Evolutionary conservation across 768 basidiomycete genomes (phyloP).

Genomic region (Phaffia tasmanica): DNA sequence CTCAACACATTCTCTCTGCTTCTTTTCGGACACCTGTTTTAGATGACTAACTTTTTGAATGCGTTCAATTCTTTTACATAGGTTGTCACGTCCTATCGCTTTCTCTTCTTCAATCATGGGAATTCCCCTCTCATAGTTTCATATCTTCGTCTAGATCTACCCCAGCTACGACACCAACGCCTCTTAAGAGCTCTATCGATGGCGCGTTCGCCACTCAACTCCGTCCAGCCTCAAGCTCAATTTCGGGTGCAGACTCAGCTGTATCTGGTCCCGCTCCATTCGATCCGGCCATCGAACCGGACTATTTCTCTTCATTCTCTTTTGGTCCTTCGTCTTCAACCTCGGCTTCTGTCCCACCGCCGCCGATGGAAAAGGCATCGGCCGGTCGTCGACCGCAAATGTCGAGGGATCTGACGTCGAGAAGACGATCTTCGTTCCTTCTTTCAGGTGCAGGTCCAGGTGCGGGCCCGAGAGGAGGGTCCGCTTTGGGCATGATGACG

Average conservation of each 20-base stretch:
- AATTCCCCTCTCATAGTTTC: conserved; percentile 64
- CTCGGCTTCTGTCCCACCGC: neutral
- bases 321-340: neutral
- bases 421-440: conserved; percentile 33
- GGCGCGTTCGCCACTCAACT: neutral
- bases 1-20: neutral
- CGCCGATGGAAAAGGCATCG: conserved; percentile 20
- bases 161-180: neutral
- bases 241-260: too few species aligned
- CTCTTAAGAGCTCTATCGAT: neutral
- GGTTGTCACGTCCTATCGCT: conserved; percentile 89
- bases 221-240: neutral
- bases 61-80: conserved; percentile 33
- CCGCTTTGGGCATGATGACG: conserved; percentile 51
- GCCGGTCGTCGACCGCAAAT: conserved; percentile 7
- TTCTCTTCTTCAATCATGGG: conserved; percentile 80
- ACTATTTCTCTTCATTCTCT: neutral
- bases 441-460: conserved; percentile 45
- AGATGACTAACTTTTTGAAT: neutral
- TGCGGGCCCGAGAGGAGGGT: neutral
- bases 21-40: neutral
- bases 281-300: conserved; percentile 2
- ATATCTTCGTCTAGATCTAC: neutral
- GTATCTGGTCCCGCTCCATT: neutral
- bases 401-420: neutral